A percentile compares a stretch with the other conserved stretches of the same genome.
phyloP scores from a whole-genome alignment of 75 land plant species.

The Gnetum montanum region DNA sequence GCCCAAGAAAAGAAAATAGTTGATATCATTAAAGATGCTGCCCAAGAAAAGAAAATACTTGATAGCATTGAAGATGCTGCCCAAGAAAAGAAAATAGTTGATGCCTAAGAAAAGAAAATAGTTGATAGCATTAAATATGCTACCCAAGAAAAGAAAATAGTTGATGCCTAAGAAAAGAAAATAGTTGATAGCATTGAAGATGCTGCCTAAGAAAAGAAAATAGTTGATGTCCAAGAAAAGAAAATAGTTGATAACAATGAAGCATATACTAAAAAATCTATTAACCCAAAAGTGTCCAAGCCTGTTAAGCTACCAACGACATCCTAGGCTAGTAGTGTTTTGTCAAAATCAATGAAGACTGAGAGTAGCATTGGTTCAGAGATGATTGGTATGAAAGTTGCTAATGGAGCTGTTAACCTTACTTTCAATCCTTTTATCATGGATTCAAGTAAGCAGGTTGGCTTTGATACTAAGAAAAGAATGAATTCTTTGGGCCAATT shows the following conservation, averaged over 20 bases:
- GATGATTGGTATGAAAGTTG: neutral
- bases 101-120: too few relatives aligned
- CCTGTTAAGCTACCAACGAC: conserved; percentile 1
- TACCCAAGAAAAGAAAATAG: too few relatives aligned
- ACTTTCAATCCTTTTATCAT: neutral
- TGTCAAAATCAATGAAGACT: conserved; percentile 4
- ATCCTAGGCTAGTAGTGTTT: neutral
- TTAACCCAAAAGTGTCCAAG: conserved; percentile 6
- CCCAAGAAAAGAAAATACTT: too few relatives aligned
- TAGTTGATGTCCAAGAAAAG: too few relatives aligned
- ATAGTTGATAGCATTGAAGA: too few relatives aligned
- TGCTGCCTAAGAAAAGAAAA: neutral
- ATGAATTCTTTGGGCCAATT: neutral
- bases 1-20: conserved; percentile 3
- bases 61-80: too few relatives aligned
- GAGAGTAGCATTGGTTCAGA: conserved; percentile 4
- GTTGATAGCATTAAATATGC: too few relatives aligned
- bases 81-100: too few relatives aligned
- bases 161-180: too few relatives aligned
- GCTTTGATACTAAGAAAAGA: neutral
- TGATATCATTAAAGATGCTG: too few relatives aligned
- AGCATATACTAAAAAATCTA: conserved; percentile 14
- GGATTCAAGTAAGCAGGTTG: conserved; percentile 2
- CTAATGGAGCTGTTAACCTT: neutral
- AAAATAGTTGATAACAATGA: conserved; percentile 4